A percentile compares a stretch with the other conserved stretches of the same genome.
Evolutionary conservation across 768 basidiomycete species (phyloP).

Genomic region (Terana coerulea): DNA sequence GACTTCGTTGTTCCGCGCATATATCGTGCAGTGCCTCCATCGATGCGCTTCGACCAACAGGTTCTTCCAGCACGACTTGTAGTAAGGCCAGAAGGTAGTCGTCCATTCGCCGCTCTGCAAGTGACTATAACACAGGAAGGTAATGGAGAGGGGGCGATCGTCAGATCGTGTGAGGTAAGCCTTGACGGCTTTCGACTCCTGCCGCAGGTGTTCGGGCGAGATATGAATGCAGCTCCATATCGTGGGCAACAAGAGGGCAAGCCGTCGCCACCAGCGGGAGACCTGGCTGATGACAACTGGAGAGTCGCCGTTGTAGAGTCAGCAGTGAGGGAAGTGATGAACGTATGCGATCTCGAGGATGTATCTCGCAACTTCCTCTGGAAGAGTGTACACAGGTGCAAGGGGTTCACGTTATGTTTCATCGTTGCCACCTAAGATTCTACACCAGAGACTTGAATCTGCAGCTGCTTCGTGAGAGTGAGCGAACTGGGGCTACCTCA

Average conservation of each 20-base stretch:
- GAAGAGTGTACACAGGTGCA: background rate
- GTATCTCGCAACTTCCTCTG: background rate
- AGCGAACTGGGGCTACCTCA: too few species aligned
- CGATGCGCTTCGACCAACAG: background rate
- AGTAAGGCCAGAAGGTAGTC: background rate
- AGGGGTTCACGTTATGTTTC: too few species aligned
- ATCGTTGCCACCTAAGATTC: too few species aligned
- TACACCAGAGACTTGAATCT: too few species aligned
- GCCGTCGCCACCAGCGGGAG: constrained; percentile 1
- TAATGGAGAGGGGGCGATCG: background rate
- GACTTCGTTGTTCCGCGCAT: background rate
- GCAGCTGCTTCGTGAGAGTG: too few species aligned
- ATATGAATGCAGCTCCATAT: constrained; percentile 10
- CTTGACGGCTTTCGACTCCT: background rate
- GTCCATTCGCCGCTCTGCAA: background rate
- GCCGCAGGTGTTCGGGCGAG: background rate
- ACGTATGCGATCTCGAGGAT: background rate
- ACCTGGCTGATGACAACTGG: constrained; percentile 4
- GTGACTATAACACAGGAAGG: background rate
- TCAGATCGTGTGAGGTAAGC: constrained; percentile 2
- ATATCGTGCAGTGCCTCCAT: background rate
- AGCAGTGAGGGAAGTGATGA: constrained; percentile 4
- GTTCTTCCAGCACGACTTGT: background rate
- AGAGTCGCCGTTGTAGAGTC: background rate
- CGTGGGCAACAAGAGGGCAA: background rate